phyloP scores from a whole-genome alignment of 441 rosid genomes.

The Manihot esculenta region DNA sequence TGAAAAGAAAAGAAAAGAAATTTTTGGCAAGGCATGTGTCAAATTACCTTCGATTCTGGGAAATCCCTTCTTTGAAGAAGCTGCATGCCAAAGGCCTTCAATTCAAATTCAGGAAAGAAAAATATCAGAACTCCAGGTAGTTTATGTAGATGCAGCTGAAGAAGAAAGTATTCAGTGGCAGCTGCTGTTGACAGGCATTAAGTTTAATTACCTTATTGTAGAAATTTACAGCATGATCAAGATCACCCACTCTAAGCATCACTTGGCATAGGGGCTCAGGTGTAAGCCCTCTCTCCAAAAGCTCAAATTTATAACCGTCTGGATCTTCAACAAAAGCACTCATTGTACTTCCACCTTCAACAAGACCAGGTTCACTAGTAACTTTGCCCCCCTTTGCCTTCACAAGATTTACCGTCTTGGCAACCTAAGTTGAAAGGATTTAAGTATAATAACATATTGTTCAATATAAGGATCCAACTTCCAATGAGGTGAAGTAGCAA shows the following conservation, averaged over 20 bases:
- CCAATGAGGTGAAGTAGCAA: not conserved
- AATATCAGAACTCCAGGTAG: constrained; percentile 4
- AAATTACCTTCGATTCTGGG: constrained; percentile 63
- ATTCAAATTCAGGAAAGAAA: constrained; percentile 22
- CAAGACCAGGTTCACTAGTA: constrained; percentile 71
- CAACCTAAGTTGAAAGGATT: constrained; percentile 33
- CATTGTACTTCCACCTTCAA: constrained; percentile 64
- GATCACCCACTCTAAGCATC: constrained; percentile 95
- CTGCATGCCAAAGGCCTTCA: constrained; percentile 90
- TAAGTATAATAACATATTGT: not conserved
- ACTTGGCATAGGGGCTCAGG: constrained; percentile 90
- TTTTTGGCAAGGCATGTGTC: not conserved
- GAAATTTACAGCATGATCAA: constrained; percentile 70
- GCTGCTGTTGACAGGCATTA: not conserved
- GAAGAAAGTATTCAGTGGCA: constrained; percentile 6
- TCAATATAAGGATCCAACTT: not conserved
- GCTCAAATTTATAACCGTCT: constrained; percentile 85
- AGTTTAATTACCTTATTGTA: constrained; percentile 60
- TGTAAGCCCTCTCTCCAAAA: constrained; percentile 71
- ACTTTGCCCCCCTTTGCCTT: constrained; percentile 76
- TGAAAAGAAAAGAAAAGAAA: not conserved
- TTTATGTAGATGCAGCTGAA: not conserved
- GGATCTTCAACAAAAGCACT: constrained; percentile 85
- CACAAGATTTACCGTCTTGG: constrained; percentile 52
- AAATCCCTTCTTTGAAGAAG: constrained; percentile 68